These are phyloP conservation scores for Phoma herbarum DNA, from an alignment of 2,329 filamentous ascomycete species.

Conservation along the genomic window DNA sequence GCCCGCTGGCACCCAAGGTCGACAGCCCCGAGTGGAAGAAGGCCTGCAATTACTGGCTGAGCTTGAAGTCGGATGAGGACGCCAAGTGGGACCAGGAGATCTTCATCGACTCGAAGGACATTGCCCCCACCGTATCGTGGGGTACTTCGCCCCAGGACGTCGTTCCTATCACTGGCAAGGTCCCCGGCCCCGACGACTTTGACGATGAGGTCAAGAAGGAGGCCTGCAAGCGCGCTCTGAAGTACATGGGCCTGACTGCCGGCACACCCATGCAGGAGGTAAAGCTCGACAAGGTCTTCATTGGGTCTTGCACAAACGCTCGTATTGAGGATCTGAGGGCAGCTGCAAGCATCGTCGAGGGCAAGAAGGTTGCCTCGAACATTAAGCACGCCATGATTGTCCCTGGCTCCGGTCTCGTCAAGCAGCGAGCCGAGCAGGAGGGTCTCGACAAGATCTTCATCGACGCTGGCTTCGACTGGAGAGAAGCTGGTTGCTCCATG, in stretches of 20 bases:
- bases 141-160: constrained; percentile 97
- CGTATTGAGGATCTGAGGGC: constrained; percentile 94
- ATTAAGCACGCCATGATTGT: constrained; percentile 96
- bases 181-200: constrained; percentile 91
- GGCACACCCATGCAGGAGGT: constrained; percentile 95
- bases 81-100: constrained; percentile 92
- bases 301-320: constrained; percentile 97
- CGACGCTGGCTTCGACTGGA: constrained; percentile 96
- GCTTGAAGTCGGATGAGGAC: constrained; percentile 82
- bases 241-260: constrained; percentile 94
- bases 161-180: constrained; percentile 88
- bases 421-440: constrained; percentile 88
- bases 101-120: constrained; percentile 90
- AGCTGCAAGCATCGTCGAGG: constrained; percentile 85
- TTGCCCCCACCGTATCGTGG: constrained; percentile 93
- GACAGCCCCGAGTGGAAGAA: constrained; percentile 90
- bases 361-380: constrained; percentile 85
- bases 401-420: constrained; percentile 92
- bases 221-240: constrained; percentile 80
- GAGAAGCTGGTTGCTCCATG: constrained; percentile 98
- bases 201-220: constrained; percentile 79
- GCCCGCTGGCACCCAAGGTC: constrained; percentile 84
- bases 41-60: constrained; percentile 87
- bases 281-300: constrained; percentile 92
- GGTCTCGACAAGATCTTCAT: constrained; percentile 91